Evolutionary conservation across 1,139 yeast genomes (phyloP), one percentile per base, ranked within the genome.

Genomic region (Scheffersomyces parashehatae): DNA sequence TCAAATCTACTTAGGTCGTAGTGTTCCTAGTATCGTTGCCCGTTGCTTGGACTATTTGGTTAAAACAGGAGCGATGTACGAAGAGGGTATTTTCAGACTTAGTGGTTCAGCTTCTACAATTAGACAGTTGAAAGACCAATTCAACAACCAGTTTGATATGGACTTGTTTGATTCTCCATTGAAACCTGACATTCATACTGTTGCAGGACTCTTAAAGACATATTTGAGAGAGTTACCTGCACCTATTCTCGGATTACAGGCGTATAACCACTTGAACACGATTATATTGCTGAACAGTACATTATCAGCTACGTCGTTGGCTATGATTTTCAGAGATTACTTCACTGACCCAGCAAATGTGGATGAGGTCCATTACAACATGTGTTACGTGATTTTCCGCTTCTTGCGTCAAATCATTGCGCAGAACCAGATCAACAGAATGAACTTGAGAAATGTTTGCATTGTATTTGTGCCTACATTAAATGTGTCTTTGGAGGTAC

Each of bases 61-160:
- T 42, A 76, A 73, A 38, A 78, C 84, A 16, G 83, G 87, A 9
- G 97, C 96, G 0, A 72, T 86, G 14, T 80, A 79, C 50, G 96
- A 89, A 62, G 97, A 91, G 59, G 99, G 99, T 3, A 80, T 93
- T 2, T 93, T 93, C 68, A 74, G 99, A 50, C 70, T 91, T 44
- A 88, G 95, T 63, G 99, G 99, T 2, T 87, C 96, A 29, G 88
- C 93, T 42, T 79, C 91, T 0, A 76, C 85, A 38, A 88, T 93
- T 24, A 79, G 88, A 45, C 79, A 75, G 34, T 73, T 93, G 38
- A 88, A 87, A 55, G 88, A 83, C 35, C 73, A 71, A 39, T 93
- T 90, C 63, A 83, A 82, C 56, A 62, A 56, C 24, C 73, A 78
- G 12, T 79, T 77, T 50, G 98, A 91, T 60, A 70, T 88, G 41